Evolutionary conservation across 2,329 filamentous ascomycete genomes (phyloP), one percentile per base, ranked within the genome.

Genomic region (Neonectria magnoliae): DNA sequence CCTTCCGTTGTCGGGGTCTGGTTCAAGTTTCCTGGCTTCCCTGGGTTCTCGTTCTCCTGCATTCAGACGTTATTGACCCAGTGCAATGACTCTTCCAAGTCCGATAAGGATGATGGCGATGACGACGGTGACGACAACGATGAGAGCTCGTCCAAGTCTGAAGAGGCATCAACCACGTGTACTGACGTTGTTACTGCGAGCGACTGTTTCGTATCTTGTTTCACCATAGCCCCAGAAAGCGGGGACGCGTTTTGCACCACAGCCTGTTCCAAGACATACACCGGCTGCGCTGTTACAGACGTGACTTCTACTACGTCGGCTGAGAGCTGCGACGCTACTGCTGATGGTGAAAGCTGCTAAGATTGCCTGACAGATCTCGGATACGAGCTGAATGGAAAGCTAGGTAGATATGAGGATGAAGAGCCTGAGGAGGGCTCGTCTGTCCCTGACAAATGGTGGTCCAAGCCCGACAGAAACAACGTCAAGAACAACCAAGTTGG

Each of bases 31-130:
- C 66, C 66, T 2, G 56, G 56, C 1, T 42, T 65, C 7, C 67
- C 67, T 6, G 44, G 56, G 1, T 58, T 69, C 16, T 42, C 38
- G 0, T 61, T 69, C n/a, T 59, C 59, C 6, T 69, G 67, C 5
- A 63, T 69, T 14, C 65, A 57, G n/a, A n/a, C n/a, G 14, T 18
- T 20, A 51, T 58, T 13, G 25, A 20, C 5, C 7, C 14, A 18
- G 14, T 68, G 59, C 11, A 38, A 14, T 8, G 42, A 27, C 11
- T 47, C 58, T 20, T 58, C 47, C 4, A 44, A 56, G 29, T 51
- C 42, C 3, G 14, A n/a, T 4, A 18, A 61, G 11, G 42, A 61
- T 18, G 38, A 16, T n/a, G 38, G n/a, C n/a, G 38, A 42, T 1
- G 47, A 62, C 3, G 65, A 57, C n/a, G 38, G 18, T 1, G 47